phyloP scores from a whole-genome alignment of 1,284 basidiomycete species.

The Erythrobasidium hasegawianum region DNA sequence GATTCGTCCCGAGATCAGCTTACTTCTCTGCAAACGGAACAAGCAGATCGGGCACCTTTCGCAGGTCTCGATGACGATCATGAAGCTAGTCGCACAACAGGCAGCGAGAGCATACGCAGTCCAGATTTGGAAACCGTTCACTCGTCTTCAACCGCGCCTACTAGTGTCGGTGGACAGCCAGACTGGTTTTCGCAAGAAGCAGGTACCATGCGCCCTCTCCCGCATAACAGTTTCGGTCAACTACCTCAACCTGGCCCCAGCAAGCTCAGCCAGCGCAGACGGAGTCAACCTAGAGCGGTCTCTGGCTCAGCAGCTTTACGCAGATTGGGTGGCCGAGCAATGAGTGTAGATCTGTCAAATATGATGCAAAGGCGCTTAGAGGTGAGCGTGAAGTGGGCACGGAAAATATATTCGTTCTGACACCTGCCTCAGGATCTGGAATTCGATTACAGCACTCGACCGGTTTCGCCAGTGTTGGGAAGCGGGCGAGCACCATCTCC shows the following conservation, averaged over 20 bases:
- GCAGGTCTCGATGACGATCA: constrained; percentile 7
- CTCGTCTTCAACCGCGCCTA: constrained; percentile 11
- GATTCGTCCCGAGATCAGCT: constrained; percentile 40
- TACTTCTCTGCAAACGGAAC: constrained; percentile 20
- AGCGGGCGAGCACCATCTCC: constrained; percentile 8
- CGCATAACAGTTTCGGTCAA: constrained; percentile 20
- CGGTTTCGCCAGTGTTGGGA: constrained; percentile 4
- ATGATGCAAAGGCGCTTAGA: constrained; percentile 20
- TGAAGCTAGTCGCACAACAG: constrained; percentile 1
- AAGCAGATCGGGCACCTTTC: constrained; percentile 18
- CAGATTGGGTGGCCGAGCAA: constrained; percentile 10
- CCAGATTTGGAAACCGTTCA: constrained; percentile 35
- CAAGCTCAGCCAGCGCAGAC: neutral
- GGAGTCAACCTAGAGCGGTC: neutral
- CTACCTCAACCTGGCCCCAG: neutral
- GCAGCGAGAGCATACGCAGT: constrained; percentile 3
- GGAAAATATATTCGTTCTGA: too few relatives aligned
- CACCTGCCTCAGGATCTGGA: constrained; percentile 18
- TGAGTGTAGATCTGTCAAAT: constrained; percentile 32
- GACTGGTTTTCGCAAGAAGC: constrained; percentile 26
- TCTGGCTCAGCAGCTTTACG: constrained; percentile 2
- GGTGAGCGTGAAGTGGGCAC: constrained; percentile 7
- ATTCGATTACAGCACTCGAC: constrained; percentile 5
- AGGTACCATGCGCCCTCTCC: constrained; percentile 11
- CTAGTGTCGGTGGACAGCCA: neutral